Evolutionary conservation across 768 basidiomycete species (phyloP), one percentile per base, ranked within the genome.

Genomic region (Naganishia antarctica): DNA sequence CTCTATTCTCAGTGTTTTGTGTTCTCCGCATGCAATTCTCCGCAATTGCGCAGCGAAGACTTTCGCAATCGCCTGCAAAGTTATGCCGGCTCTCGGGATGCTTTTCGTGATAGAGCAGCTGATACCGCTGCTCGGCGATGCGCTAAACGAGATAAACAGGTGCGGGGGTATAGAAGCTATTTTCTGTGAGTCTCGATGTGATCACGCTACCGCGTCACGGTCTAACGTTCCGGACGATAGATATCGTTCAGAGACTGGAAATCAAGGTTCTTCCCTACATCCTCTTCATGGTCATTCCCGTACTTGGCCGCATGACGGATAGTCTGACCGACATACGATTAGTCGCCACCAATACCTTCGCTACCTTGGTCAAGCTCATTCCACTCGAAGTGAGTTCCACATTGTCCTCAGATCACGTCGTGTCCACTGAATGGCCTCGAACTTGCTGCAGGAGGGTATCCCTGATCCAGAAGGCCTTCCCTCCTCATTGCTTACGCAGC

Each of bases 271-370:
- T 99, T 45, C 94, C 96, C 12, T 99, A 98, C 73, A 88, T 98
- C 9, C 88, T 98, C 66, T 98, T 99, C 79, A 81, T 99, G 78
- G 85, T 99, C 32, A 93, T 98, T 0, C 96, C 96, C 0, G 85
- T 98, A 5, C 85, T 99, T 8, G 96, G 96, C 8, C 83, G 96
- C 37, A 99, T 98, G 96, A 97, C 91, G 70, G 96, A 99, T 76
- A 74, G 85, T 4, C 87, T 97, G 71, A 91, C 92, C 66, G 88
- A 90, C 65, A 88, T 96, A 44, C 87, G 96, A 28, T 85, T 94
- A 29, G 85, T 91, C 1, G 87, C 96, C 3, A 98, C 96, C n/a
- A 92, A 91, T 73, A 93, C 92, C 0, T 99, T 99, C 73, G 96
- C 96, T 0, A 89, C 91, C 0, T 80, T 99, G 18, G 90, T 99